Base-by-base conservation (phyloP, 2,329 filamentous ascomycete species). In the Corynespora cassiicola region DNA sequence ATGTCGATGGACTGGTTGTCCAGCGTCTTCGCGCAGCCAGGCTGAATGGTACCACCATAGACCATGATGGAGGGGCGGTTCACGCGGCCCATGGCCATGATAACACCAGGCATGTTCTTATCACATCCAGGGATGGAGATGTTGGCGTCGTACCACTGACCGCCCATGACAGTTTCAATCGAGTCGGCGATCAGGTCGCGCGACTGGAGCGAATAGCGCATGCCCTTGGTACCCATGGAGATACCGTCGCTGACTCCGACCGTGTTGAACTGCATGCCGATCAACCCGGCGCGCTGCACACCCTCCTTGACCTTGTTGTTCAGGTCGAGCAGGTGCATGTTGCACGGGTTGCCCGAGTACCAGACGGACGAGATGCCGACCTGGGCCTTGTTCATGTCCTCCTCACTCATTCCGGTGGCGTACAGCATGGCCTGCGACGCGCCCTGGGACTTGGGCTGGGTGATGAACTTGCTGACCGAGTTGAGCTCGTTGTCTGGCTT, bases 371-470 rank as follows among this genome's bases (percentile, higher is more conserved):
- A 95, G 67, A 99, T 97, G 54, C 94, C 94, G 56, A 99, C 86
- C 76, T 99, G 95, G 17, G 94, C 87, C 77, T 97, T 99, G 76
- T 87, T 86, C 85, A 97, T 88, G 71, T 96, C 91, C 39, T 80
- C 79, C 64, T 95, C 88, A 26, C 75, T 82, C 60, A 99, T 77
- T 36, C 95, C 95, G 1, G 92, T 96, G 54, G 89, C 94, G 77
- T 96, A 99, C 40, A 99, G 80, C 95, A 99, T 99, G 51, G 95
- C 94, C 76, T 99, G 94, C 26, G 94, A 97, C 38, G 95, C 94
- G 56, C 94, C 94, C 76, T 99, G 94, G 21, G 92, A 94, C 76
- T 96, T 97, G 66, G 91, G 92, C 74, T 97, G 91, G 17, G 94
- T 99, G 75, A 99, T 92, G 66, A 77, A 71, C 46, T 83, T 76